phyloP scores from a whole-genome alignment of 2,329 filamentous ascomycete genomes.

The Calonectria hawksworthii region DNA sequence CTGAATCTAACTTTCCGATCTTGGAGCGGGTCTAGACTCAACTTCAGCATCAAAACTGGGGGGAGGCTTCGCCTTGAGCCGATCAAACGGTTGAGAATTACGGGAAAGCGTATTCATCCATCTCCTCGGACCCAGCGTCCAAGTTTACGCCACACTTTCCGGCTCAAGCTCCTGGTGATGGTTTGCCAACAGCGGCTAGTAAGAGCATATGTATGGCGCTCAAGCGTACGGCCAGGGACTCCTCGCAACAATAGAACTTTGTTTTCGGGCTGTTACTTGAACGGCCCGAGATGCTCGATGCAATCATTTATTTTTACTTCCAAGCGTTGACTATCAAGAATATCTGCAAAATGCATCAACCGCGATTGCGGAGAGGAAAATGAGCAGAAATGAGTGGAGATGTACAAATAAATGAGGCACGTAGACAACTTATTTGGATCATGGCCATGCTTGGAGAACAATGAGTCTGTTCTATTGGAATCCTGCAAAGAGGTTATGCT shows the following conservation, averaged over 20 bases:
- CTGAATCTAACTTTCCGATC: conserved; percentile 46
- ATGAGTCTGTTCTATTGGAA: too few relatives aligned
- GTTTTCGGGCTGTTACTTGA: background rate
- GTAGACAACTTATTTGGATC: background rate
- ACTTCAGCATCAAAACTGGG: conserved; percentile 25
- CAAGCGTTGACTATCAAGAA: background rate
- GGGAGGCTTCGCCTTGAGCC: conserved; percentile 9
- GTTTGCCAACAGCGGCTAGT: background rate
- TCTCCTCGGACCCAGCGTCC: background rate
- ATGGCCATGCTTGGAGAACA: background rate
- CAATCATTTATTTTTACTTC: background rate
- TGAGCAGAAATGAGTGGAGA: background rate
- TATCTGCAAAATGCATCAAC: background rate
- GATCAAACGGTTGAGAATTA: conserved; percentile 19
- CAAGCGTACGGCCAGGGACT: conserved; percentile 5
- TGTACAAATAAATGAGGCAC: background rate
- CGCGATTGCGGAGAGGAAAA: background rate
- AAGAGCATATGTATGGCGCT: background rate
- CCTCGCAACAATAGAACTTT: background rate
- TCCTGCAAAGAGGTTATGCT: too few relatives aligned
- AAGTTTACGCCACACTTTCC: conserved; percentile 23
- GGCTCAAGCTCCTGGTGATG: background rate
- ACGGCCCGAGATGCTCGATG: background rate
- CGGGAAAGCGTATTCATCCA: conserved; percentile 26
- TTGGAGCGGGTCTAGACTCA: conserved; percentile 41